Conservation (phyloP, 73 alveolate genomes). For the Symbiodinium natans region DNA sequence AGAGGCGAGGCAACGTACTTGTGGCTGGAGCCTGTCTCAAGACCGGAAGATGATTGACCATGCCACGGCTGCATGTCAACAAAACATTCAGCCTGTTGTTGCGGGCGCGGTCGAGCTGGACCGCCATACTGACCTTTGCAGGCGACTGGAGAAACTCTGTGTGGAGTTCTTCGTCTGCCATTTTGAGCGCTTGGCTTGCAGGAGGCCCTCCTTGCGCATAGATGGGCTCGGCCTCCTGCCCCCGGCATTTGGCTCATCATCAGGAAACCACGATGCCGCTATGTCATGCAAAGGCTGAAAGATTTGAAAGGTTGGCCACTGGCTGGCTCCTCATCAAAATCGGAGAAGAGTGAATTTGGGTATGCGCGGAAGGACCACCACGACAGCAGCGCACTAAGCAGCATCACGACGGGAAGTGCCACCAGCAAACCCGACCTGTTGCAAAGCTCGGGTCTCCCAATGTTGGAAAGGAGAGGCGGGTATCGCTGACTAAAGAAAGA, state of each 20-base stretch:
- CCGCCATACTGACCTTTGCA: not conserved
- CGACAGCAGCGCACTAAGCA: conserved; percentile 61
- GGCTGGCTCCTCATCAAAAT: conserved; percentile 63
- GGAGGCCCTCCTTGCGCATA: not conserved
- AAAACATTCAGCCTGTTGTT: no score
- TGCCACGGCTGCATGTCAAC: not conserved
- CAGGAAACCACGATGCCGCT: not conserved
- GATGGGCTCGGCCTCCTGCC: conserved; percentile 5
- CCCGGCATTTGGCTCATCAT: not conserved
- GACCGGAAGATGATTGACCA: not conserved
- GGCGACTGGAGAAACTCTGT: no score
- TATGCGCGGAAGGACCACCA: conserved; percentile 90
- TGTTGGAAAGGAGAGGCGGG: no score
- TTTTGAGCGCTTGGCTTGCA: not conserved
- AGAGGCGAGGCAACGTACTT: conserved; percentile 5
- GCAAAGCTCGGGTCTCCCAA: no score
- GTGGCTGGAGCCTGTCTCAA: conserved; percentile 7
- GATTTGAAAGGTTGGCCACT: not conserved
- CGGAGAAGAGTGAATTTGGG: conserved; percentile 44
- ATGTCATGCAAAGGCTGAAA: not conserved
- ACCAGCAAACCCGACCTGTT: conserved; percentile 61
- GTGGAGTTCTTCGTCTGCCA: not conserved
- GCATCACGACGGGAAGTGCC: conserved; percentile 71
- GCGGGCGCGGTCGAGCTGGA: not conserved
- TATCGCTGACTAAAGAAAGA: no score